Evolutionary conservation across 2,329 filamentous ascomycete genomes (phyloP).

Genomic region (Venturiaceae sp.): DNA sequence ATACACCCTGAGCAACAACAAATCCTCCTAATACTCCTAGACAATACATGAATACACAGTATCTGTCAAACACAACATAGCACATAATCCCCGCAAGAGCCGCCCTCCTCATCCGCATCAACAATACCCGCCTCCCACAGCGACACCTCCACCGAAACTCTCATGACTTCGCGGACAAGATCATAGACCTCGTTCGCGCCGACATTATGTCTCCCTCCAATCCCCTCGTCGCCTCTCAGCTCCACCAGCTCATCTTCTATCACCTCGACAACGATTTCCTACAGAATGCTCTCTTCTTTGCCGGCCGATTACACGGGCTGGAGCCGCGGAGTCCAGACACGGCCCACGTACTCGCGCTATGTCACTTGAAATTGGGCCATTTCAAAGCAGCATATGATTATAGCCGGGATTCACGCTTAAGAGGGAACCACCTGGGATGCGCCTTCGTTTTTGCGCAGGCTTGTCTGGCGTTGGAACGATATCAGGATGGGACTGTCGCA

Average conservation of each 20-base stretch:
- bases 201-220: not conserved
- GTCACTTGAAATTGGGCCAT: constrained; percentile 74
- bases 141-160: not conserved
- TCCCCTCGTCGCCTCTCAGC: constrained; percentile 31
- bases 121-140: not conserved
- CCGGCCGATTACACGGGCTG: constrained; percentile 74
- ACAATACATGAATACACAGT: not conserved
- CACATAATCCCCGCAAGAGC: not conserved
- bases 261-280: constrained; percentile 82
- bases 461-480: constrained; percentile 68
- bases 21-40: not conserved
- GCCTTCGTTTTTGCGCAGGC: constrained; percentile 87
- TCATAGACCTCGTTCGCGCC: not conserved
- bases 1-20: no score
- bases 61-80: not conserved
- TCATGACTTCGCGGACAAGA: not conserved
- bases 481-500: constrained; percentile 71
- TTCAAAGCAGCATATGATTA: constrained; percentile 78
- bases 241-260: constrained; percentile 59
- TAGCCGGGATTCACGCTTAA: constrained; percentile 46
- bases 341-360: constrained; percentile 72
- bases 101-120: not conserved
- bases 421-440: constrained; percentile 72
- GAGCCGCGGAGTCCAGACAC: constrained; percentile 75
- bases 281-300: constrained; percentile 88